phyloP scores from a whole-genome alignment of 208 protist genomes.

The Leishmania amazonensis region DNA sequence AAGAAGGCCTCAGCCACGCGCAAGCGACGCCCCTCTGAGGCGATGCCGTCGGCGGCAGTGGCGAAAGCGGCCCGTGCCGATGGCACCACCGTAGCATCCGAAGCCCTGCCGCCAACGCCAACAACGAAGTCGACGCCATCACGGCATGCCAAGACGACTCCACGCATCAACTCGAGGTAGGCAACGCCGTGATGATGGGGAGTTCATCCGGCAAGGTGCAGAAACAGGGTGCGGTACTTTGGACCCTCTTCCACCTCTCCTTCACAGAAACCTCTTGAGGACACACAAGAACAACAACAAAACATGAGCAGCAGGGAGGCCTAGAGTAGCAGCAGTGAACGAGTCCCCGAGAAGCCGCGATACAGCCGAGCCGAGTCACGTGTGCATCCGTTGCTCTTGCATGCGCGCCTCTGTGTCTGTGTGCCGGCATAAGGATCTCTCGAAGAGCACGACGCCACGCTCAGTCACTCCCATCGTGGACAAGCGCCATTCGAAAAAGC shows the following conservation, averaged over 20 bases:
- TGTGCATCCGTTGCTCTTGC: neutral
- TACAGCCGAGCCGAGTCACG: neutral
- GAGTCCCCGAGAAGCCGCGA: neutral
- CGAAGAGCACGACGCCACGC: neutral
- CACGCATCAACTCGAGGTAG: neutral
- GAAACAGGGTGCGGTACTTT: neutral
- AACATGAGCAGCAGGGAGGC: too few relatives aligned
- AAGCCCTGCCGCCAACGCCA: neutral
- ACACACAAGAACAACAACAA: neutral
- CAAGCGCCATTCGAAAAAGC: neutral
- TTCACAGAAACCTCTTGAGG: neutral
- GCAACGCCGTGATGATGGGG: neutral
- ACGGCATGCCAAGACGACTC: neutral
- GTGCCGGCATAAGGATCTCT: neutral
- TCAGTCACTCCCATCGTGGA: neutral
- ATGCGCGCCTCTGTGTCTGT: neutral
- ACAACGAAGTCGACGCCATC: neutral
- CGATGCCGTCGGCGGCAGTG: neutral
- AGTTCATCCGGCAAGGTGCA: too few relatives aligned
- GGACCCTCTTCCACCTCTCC: neutral
- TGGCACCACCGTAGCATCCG: neutral
- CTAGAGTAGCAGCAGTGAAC: neutral
- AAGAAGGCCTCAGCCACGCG: conserved; percentile 6
- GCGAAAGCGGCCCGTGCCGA: conserved; percentile 2
- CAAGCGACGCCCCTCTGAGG: conserved; percentile 8